These are phyloP conservation scores for Candida ortonii DNA, from an alignment of 805 yeast species.

Conservation along the genomic window DNA sequence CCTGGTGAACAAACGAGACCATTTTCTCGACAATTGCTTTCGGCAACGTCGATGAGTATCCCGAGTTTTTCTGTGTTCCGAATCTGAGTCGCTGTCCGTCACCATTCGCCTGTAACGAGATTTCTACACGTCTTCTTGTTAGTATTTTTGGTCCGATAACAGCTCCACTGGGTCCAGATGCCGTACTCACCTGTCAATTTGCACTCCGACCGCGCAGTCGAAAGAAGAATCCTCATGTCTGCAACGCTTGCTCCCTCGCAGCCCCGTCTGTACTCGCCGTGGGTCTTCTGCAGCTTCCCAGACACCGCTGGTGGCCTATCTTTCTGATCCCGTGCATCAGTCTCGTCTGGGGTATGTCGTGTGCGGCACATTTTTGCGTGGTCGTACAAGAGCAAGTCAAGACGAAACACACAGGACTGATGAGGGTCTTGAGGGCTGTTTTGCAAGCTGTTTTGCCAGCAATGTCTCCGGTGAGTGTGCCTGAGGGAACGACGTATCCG, in stretches of 20 bases:
- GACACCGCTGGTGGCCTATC: too few species aligned
- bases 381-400: too few species aligned
- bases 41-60: conserved; percentile 7
- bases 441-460: background rate
- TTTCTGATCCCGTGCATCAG: too few species aligned
- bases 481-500: conserved; percentile 49
- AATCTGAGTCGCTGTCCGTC: conserved; percentile 6
- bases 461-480: conserved; percentile 13
- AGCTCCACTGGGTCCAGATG: conserved; percentile 3
- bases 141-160: conserved; percentile 13
- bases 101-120: conserved; percentile 8
- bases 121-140: conserved; percentile 10
- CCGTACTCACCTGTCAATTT: conserved; percentile 21
- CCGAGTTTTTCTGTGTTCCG: conserved; percentile 4
- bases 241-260: background rate
- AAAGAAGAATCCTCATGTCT: conserved; percentile 20
- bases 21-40: conserved; percentile 19
- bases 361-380: too few species aligned
- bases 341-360: too few species aligned
- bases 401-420: too few species aligned
- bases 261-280: too few species aligned
- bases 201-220: conserved; percentile 21
- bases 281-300: too few species aligned
- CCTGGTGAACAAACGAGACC: conserved; percentile 6
- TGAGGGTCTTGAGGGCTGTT: background rate